A percentile compares a stretch with the other conserved stretches of the same genome.
Conservation (phyloP, 169 alveolate species). For the Besnoitia besnoiti region DNA sequence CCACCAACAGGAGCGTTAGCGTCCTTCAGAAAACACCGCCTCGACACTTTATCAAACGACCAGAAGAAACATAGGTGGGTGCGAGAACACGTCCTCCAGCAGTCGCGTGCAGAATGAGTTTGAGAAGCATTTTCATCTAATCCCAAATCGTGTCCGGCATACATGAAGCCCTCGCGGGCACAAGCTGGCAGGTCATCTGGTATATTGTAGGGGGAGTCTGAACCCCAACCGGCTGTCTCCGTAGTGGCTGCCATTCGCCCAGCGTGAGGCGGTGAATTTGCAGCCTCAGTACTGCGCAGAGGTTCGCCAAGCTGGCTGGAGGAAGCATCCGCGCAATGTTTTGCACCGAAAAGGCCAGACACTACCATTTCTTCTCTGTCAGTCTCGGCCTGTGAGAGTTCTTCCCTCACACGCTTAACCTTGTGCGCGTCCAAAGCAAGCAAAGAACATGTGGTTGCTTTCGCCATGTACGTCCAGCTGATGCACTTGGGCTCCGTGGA, state of each 20-base stretch:
- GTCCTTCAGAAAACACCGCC: constrained; percentile 1
- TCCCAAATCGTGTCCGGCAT: not conserved
- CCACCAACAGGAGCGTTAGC: not conserved
- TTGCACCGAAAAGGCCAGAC: not conserved
- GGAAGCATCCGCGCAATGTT: not conserved
- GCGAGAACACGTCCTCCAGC: not conserved
- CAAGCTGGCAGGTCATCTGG: constrained; percentile 9
- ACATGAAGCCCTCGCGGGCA: not conserved
- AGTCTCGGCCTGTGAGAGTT: not conserved
- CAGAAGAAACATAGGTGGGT: constrained; percentile 7
- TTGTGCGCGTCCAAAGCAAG: constrained; percentile 6
- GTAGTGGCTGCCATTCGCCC: not conserved
- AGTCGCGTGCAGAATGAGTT: not conserved
- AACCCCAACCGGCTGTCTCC: no score
- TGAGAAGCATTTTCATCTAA: not conserved
- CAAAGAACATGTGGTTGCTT: not conserved
- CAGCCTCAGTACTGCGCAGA: not conserved
- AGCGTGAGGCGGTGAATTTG: not conserved
- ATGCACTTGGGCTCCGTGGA: not conserved
- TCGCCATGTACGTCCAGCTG: constrained; percentile 18
- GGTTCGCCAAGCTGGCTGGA: constrained; percentile 5
- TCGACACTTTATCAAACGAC: not conserved
- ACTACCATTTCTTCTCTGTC: not conserved
- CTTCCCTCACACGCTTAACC: not conserved
- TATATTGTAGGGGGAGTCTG: no score